These are phyloP conservation scores for Colletotrichum orbiculare DNA, from an alignment of 2,329 filamentous ascomycete species.

Conservation along the genomic window DNA sequence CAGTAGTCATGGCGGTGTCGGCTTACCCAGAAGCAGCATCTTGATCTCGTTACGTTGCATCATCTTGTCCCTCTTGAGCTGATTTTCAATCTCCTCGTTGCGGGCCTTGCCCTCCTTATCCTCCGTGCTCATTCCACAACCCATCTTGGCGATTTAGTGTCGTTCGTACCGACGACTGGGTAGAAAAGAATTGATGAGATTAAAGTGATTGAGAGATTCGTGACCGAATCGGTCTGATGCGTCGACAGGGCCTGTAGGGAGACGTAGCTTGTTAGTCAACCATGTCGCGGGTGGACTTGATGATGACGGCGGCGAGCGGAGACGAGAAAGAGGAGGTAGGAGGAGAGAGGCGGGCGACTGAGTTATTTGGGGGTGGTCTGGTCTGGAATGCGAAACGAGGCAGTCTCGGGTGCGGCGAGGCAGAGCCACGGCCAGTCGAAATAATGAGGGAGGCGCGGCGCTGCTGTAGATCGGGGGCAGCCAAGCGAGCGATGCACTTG, in stretches of 20 bases:
- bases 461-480: neutral
- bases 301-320: slow-evolving; percentile 17
- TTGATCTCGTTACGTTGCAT: slow-evolving; percentile 99
- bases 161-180: slow-evolving; percentile 24
- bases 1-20: neutral
- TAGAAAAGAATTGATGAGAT: slow-evolving; percentile 25
- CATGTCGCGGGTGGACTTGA: slow-evolving; percentile 19
- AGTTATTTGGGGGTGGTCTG: slow-evolving; percentile 25
- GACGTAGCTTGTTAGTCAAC: slow-evolving; percentile 25
- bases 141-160: slow-evolving; percentile 77
- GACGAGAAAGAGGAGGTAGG: slow-evolving; percentile 12
- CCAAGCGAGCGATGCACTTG: slow-evolving; percentile 4
- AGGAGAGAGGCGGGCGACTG: slow-evolving; percentile 12
- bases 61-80: slow-evolving; percentile 98
- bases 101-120: slow-evolving; percentile 99
- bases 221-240: slow-evolving; percentile 14
- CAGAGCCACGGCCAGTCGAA: slow-evolving; percentile 13
- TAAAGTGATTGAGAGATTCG: slow-evolving; percentile 26
- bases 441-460: slow-evolving; percentile 16
- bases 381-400: slow-evolving; percentile 31
- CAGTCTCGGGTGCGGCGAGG: slow-evolving; percentile 17
- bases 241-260: slow-evolving; percentile 18
- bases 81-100: slow-evolving; percentile 99
- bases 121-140: slow-evolving; percentile 99
- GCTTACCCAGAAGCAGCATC: slow-evolving; percentile 94